Conservation (phyloP, 2,329 filamentous ascomycete species). For the Penicillium sp. region DNA sequence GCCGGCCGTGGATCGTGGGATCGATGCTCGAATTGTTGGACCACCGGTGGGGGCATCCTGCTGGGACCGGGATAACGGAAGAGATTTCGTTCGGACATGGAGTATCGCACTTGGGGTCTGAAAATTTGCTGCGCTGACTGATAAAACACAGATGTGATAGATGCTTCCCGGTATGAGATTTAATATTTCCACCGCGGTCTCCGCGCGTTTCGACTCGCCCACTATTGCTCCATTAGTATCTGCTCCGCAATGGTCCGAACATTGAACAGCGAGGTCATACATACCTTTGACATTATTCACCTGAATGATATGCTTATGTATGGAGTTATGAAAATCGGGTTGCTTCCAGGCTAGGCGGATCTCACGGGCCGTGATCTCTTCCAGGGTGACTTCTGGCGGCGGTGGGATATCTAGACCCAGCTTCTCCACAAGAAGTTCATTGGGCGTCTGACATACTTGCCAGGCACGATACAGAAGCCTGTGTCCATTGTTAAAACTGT, state of each 20-base stretch:
- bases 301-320: slow-evolving; percentile 86
- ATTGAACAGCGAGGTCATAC: slow-evolving; percentile 36
- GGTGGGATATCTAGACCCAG: slow-evolving; percentile 93
- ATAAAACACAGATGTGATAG: slow-evolving; percentile 91
- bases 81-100: slow-evolving; percentile 71
- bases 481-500: background rate
- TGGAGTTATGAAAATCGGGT: slow-evolving; percentile 64
- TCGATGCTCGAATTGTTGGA: slow-evolving; percentile 53
- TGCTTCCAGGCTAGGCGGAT: slow-evolving; percentile 90
- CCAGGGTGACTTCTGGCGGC: slow-evolving; percentile 83
- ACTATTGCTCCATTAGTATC: slow-evolving; percentile 53
- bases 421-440: slow-evolving; percentile 85
- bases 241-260: background rate
- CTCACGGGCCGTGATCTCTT: slow-evolving; percentile 82
- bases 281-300: slow-evolving; percentile 88
- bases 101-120: slow-evolving; percentile 85
- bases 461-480: slow-evolving; percentile 85
- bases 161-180: slow-evolving; percentile 83
- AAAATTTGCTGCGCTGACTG: slow-evolving; percentile 88
- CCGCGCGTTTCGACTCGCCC: slow-evolving; percentile 76
- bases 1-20: slow-evolving; percentile 54
- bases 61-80: slow-evolving; percentile 42
- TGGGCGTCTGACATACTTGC: slow-evolving; percentile 86
- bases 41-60: slow-evolving; percentile 34
- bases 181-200: slow-evolving; percentile 87